phyloP scores from a whole-genome alignment of 192 early-diverging fungal genomes.

The Polychytrium aggregatum region DNA sequence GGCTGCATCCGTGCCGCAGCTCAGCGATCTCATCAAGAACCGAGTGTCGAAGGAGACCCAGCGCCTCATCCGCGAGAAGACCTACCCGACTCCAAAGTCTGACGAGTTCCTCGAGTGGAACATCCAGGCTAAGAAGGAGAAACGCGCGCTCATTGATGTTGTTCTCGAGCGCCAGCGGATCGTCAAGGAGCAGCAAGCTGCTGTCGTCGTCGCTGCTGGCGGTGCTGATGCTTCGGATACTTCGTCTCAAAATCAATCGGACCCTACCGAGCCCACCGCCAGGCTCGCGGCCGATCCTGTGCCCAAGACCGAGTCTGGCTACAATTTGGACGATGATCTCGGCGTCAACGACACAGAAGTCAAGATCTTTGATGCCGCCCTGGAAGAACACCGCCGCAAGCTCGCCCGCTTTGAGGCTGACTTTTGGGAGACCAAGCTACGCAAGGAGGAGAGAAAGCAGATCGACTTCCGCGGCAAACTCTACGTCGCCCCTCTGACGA shows the following conservation, averaged over 20 bases:
- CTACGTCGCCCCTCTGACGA: conserved; percentile 92
- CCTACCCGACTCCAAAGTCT: background rate
- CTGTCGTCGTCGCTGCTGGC: no score
- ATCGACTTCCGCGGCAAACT: conserved; percentile 75
- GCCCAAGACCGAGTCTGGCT: background rate
- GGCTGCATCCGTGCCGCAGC: background rate
- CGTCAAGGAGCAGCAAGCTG: no score
- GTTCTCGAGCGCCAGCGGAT: no score
- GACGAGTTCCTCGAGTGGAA: background rate
- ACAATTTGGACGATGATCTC: conserved; percentile 3
- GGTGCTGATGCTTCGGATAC: background rate
- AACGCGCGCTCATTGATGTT: conserved; percentile 6
- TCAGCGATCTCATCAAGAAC: conserved; percentile 4
- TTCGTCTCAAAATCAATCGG: no score
- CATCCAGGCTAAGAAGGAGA: conserved; percentile 1
- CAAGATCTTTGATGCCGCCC: background rate
- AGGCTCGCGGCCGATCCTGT: no score
- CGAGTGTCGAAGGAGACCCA: conserved; percentile 13
- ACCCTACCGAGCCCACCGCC: no score
- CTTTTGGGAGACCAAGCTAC: conserved; percentile 5
- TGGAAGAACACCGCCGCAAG: conserved; percentile 9
- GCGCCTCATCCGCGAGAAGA: background rate
- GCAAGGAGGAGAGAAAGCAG: conserved; percentile 33
- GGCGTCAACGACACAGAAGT: conserved; percentile 12
- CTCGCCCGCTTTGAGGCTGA: background rate